phyloP scores from a whole-genome alignment of 2,329 filamentous ascomycete genomes.

The Dactylellina parvicollis region DNA sequence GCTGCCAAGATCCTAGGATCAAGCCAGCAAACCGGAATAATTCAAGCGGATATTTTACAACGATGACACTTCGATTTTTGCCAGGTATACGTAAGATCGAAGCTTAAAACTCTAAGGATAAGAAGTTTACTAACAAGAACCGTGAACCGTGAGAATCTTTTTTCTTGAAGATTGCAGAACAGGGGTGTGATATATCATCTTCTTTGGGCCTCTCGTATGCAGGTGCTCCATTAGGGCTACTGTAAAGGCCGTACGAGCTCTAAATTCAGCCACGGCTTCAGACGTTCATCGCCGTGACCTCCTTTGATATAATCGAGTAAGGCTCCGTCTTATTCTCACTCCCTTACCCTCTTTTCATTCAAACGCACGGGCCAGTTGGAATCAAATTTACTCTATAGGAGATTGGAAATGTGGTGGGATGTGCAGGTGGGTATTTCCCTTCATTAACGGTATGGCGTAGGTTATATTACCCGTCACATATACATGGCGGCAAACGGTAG shows the following conservation, averaged over 20 bases:
- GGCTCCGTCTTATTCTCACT: too few relatives aligned
- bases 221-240: slow-evolving; percentile 39
- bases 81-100: too few relatives aligned
- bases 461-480: slow-evolving; percentile 45
- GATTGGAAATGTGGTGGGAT: neutral
- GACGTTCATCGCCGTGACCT: neutral
- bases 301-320: too few relatives aligned
- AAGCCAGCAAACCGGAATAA: too few relatives aligned
- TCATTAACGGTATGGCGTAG: slow-evolving; percentile 32
- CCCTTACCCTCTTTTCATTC: neutral
- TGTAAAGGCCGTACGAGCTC: neutral
- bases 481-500: slow-evolving; percentile 12
- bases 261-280: slow-evolving; percentile 37
- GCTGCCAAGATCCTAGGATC: too few relatives aligned
- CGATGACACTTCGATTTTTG: too few relatives aligned
- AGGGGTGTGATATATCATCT: neutral
- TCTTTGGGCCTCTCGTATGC: slow-evolving; percentile 43
- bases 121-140: neutral
- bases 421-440: neutral
- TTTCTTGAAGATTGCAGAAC: neutral
- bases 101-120: too few relatives aligned
- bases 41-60: too few relatives aligned
- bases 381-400: neutral
- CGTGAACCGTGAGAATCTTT: neutral
- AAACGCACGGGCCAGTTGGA: slow-evolving; percentile 26